Conservation (phyloP, 2,329 filamentous ascomycete genomes). For the Trichocomaceae sp. region DNA sequence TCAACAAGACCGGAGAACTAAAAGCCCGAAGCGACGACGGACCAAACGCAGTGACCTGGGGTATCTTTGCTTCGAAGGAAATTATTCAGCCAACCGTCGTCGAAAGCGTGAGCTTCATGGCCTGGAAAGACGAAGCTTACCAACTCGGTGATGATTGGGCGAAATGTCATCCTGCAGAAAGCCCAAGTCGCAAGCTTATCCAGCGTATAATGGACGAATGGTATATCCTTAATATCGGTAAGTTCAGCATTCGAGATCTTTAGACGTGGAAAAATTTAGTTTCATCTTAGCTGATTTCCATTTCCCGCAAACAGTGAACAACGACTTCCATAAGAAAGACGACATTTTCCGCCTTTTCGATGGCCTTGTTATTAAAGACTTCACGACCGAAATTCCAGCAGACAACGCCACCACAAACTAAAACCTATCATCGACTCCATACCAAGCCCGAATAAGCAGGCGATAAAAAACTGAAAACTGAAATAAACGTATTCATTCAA, state of each 20-base stretch:
- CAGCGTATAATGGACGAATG: constrained; percentile 79
- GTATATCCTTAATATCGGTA: constrained; percentile 93
- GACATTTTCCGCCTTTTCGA: constrained; percentile 83
- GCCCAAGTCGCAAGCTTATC: constrained; percentile 72
- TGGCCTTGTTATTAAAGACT: constrained; percentile 49
- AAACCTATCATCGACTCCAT: neutral
- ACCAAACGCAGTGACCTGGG: constrained; percentile 98
- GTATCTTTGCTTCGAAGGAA: constrained; percentile 96
- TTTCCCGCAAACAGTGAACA: constrained; percentile 63
- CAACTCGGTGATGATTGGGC: constrained; percentile 89
- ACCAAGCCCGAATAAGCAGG: neutral
- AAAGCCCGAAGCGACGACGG: constrained; percentile 77
- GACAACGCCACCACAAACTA: neutral
- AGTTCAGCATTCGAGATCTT: constrained; percentile 34
- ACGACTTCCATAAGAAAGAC: constrained; percentile 83
- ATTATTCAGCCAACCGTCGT: constrained; percentile 99
- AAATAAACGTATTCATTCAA: neutral
- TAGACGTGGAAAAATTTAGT: neutral
- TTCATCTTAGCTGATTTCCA: neutral
- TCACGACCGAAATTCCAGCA: constrained; percentile 28
- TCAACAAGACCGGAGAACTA: constrained; percentile 74
- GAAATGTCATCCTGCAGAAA: constrained; percentile 73
- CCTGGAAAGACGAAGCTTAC: constrained; percentile 98
- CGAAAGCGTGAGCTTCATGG: constrained; percentile 92
- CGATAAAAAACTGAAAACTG: neutral